Evolutionary conservation across 2,329 filamentous ascomycete species (phyloP), one percentile per base, ranked within the genome.

Genomic region (Fusarium brevicatenulatum): DNA sequence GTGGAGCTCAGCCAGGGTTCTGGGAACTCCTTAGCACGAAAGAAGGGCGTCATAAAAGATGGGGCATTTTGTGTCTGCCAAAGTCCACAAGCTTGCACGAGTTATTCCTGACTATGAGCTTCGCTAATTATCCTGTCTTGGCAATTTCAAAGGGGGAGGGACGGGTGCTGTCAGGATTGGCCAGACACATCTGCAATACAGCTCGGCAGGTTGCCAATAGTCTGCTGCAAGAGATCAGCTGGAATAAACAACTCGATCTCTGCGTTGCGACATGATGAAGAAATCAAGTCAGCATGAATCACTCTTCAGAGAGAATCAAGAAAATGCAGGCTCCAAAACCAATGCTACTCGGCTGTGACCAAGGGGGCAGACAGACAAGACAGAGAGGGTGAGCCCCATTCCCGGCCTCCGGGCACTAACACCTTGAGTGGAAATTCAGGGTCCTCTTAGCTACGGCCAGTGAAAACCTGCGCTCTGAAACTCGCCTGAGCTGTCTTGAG

Each of bases 121-220:
- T 72, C 32, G 36, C 49, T 44, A 56, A 57, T 54, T 62, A 42
- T 50, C 23, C 32, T 56, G 52, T 46, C 64, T 60, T 65, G 60
- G 61, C 49, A 62, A 49, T 52, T 65, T 65, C 59, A 58, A 63
- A 50, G 39, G 67, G 52, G 74, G 68, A 66, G 73, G 65, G 71
- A 53, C 71, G 68, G 73, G 63, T 71, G 46, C 43, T n/a, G 34
- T 50, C 34, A 53, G 64, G 72, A 77, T 76, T 77, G 72, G 66
- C 56, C 49, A 63, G 59, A 53, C 34, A 43, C 55, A 49, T 61
- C 47, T 60, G 56, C 43, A 52, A 52, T 52, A 56, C 59, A 60
- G 63, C 44, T 47, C 63, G 53, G 61, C 49, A 67, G 44, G 46
- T 42, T 61, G 68, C 53, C 58, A 62, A 68, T 58, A 71, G 59